These are phyloP conservation scores for Opeltia flavorubescens DNA, from an alignment of 495 filamentous ascomycete genomes.

Conservation along the genomic window DNA sequence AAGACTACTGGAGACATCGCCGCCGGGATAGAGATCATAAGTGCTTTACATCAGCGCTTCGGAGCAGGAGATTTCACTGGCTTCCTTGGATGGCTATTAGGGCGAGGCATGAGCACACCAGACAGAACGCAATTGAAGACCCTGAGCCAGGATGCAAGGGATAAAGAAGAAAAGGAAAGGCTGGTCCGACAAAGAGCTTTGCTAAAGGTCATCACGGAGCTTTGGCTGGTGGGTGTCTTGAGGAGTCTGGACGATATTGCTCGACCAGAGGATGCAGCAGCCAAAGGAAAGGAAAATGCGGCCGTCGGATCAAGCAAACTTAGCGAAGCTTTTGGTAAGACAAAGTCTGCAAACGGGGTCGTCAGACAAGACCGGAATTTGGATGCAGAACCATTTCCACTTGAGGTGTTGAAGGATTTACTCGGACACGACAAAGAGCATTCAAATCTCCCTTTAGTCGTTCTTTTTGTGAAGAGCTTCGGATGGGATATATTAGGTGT, in stretches of 20 bases:
- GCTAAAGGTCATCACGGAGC: constrained; percentile 79
- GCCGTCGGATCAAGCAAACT: constrained; percentile 32
- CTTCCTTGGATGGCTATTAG: constrained; percentile 84
- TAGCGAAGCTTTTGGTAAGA: constrained; percentile 37
- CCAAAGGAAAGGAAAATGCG: constrained; percentile 47
- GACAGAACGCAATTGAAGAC: constrained; percentile 75
- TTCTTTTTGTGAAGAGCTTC: constrained; percentile 90
- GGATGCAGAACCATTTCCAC: constrained; percentile 69
- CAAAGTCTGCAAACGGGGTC: constrained; percentile 40
- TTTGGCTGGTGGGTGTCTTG: constrained; percentile 87
- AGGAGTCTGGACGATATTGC: constrained; percentile 79
- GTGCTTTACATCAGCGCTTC: constrained; percentile 91
- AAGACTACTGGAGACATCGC: constrained; percentile 84
- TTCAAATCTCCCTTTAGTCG: constrained; percentile 75
- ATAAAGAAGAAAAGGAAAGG: constrained; percentile 93
- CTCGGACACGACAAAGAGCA: constrained; percentile 89
- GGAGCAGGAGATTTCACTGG: constrained; percentile 81
- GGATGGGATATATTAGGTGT: constrained; percentile 89
- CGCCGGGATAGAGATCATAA: constrained; percentile 81
- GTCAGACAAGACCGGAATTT: constrained; percentile 29
- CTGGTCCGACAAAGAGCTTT: constrained; percentile 74
- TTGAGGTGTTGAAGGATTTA: constrained; percentile 93
- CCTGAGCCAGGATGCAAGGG: constrained; percentile 63
- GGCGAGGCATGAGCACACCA: constrained; percentile 81
- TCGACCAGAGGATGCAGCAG: constrained; percentile 67